Evolutionary conservation across 1,139 yeast species (phyloP), one percentile per base, ranked within the genome.

Genomic region (Kazachstania sp.): DNA sequence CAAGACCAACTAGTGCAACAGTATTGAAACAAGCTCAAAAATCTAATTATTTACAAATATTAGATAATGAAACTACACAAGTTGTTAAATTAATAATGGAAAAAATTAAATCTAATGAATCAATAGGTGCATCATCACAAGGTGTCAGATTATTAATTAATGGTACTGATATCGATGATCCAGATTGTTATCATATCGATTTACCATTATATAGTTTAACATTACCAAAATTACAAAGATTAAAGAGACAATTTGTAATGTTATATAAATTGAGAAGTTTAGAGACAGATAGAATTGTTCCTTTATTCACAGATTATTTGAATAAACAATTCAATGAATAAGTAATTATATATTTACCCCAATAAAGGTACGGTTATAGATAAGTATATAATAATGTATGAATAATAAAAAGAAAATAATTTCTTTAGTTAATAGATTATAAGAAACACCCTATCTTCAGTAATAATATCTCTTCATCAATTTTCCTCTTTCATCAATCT

Each of bases 251-350:
- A 28, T 92, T 84, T 63, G 78, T 90, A 31, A 72, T 79, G 31
- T 72, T 92, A 61, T 88, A 92, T 64, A 77, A 87, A 57, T 79
- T 88, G 74, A 75, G 95, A 59, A 79, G 81, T 39, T 72, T 81
- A 19, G 66, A 85, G 50, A 63, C 71, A 19, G 79, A 75, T 41
- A 70, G 95, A 57, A 85, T 90, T 38, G 74, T 74, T 7, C 78
- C 82, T 0, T 63, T 85, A 58, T 88, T 87, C 66, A 83, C 81
- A 26, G 94, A 85, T 40, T 87, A 83, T 60, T 66, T 86, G 49
- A 78, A 79, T 55, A 76, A 60, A 46, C 55, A 62, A 41, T 50
- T 62, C 37, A 52, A 53, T 41, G 47, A 50, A 32, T 45, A 47
- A 19, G 15, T 13, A 6, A 32, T 9, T 12, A 13, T 30, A 12